These are phyloP conservation scores for Esteya vermicola DNA, from an alignment of 2,329 filamentous ascomycete species.

Conservation along the genomic window DNA sequence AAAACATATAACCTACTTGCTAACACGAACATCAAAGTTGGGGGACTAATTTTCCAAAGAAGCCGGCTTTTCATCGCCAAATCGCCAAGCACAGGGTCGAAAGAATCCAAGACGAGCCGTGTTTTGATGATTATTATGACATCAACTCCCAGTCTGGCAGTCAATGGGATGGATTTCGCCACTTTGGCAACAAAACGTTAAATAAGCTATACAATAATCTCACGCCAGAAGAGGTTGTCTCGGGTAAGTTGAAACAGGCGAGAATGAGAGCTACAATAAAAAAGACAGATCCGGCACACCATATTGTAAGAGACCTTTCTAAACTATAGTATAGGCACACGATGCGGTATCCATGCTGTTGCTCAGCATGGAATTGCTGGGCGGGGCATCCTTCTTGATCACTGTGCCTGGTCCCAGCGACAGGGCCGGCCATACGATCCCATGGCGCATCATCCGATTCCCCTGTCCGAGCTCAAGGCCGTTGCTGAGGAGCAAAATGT, in stretches of 20 bases:
- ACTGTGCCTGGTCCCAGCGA: constrained; percentile 24
- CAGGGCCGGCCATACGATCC: constrained; percentile 19
- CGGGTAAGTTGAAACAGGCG: background rate
- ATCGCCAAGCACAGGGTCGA: constrained; percentile 3
- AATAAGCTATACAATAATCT: constrained; percentile 4
- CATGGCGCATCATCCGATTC: constrained; percentile 27
- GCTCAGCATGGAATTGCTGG: constrained; percentile 29
- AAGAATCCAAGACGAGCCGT: background rate
- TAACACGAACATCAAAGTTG: background rate
- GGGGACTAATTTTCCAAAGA: constrained; percentile 12
- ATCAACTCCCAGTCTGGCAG: constrained; percentile 8
- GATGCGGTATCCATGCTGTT: constrained; percentile 14
- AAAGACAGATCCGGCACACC: no score
- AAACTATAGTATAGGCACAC: background rate
- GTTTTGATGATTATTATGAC: constrained; percentile 6
- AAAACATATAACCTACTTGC: background rate
- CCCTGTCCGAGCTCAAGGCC: constrained; percentile 24
- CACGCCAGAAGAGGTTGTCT: background rate
- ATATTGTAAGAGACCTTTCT: no score
- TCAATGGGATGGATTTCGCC: constrained; percentile 10
- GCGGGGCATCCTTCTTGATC: constrained; percentile 38
- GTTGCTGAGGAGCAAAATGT: constrained; percentile 25
- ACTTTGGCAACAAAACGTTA: background rate
- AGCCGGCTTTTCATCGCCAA: constrained; percentile 3
- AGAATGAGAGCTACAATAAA: no score